Evolutionary conservation across 768 basidiomycete genomes (phyloP).

Genomic region (Termitomyces heimii): DNA sequence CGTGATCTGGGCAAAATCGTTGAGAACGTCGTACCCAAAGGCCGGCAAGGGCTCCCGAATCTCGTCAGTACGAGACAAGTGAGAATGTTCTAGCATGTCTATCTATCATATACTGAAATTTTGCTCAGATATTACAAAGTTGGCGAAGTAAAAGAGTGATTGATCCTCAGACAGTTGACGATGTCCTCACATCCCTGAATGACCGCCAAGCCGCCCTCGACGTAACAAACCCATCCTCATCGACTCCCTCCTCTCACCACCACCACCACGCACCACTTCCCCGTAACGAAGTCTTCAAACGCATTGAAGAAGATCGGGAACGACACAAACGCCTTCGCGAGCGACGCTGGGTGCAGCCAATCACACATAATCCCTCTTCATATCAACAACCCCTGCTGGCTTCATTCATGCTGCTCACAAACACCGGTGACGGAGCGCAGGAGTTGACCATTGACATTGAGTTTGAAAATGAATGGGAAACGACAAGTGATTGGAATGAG

Average conservation of each 20-base stretch:
- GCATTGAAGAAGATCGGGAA: slow-evolving; percentile 90
- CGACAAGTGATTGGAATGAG: slow-evolving; percentile 88
- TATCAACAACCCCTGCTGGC: slow-evolving; percentile 42
- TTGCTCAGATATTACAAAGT: slow-evolving; percentile 75
- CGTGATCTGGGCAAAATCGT: slow-evolving; percentile 78
- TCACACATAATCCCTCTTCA: slow-evolving; percentile 44
- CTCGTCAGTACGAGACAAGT: slow-evolving; percentile 86
- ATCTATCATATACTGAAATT: neutral
- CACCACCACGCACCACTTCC: slow-evolving; percentile 34
- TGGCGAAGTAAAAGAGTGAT: slow-evolving; percentile 85
- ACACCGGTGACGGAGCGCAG: slow-evolving; percentile 44
- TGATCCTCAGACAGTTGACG: slow-evolving; percentile 73
- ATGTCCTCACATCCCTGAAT: slow-evolving; percentile 53
- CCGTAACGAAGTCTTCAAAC: slow-evolving; percentile 68
- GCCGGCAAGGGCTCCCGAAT: slow-evolving; percentile 84
- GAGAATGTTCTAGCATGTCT: slow-evolving; percentile 8
- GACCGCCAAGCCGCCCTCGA: slow-evolving; percentile 26
- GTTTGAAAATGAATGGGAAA: slow-evolving; percentile 88
- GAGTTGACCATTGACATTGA: slow-evolving; percentile 72
- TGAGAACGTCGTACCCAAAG: slow-evolving; percentile 81
- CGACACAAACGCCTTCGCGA: slow-evolving; percentile 89
- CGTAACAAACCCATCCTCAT: slow-evolving; percentile 2
- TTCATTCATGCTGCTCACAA: slow-evolving; percentile 55
- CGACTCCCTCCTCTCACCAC: slow-evolving; percentile 15
- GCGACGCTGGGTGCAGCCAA: slow-evolving; percentile 85